phyloP scores from a whole-genome alignment of 257 asterid species.

The Buddleja alternifolia region DNA sequence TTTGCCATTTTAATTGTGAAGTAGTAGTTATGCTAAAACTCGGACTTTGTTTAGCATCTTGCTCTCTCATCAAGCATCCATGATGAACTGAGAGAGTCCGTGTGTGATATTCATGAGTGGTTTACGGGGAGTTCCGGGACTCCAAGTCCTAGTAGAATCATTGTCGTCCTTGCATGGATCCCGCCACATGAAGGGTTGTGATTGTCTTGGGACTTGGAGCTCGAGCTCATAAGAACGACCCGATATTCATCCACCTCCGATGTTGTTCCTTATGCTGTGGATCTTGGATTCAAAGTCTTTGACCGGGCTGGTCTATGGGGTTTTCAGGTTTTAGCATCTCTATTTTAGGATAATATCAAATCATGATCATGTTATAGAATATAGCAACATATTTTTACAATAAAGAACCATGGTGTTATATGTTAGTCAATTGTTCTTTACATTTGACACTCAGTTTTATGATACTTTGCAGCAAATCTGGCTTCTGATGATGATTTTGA shows the following conservation, averaged over 20 bases:
- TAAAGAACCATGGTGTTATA: slow-evolving; percentile 1
- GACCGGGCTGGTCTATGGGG: not conserved
- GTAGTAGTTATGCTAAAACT: slow-evolving; percentile 5
- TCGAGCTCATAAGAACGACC: too few species aligned
- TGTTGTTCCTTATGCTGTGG: not conserved
- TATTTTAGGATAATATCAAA: not conserved
- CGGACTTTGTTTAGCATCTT: too few species aligned
- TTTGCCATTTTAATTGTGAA: not conserved
- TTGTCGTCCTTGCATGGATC: too few species aligned
- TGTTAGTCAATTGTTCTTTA: not conserved
- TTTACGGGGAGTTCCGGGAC: too few species aligned
- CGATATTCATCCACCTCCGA: slow-evolving; percentile 4
- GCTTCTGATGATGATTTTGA: slow-evolving; percentile 59
- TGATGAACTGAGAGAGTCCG: not conserved
- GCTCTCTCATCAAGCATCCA: not conserved
- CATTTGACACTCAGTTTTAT: slow-evolving; percentile 22
- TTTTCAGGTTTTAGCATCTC: not conserved
- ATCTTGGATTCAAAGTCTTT: not conserved
- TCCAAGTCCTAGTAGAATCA: too few species aligned
- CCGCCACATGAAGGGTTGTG: too few species aligned
- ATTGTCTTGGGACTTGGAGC: too few species aligned
- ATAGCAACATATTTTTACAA: not conserved
- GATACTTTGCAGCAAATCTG: slow-evolving; percentile 56
- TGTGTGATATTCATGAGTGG: too few species aligned
- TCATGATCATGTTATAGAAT: slow-evolving; percentile 11